Evolutionary conservation across 2,329 filamentous ascomycete species (phyloP), one percentile per base, ranked within the genome.

Genomic region (Pseudogymnoascus sp.): DNA sequence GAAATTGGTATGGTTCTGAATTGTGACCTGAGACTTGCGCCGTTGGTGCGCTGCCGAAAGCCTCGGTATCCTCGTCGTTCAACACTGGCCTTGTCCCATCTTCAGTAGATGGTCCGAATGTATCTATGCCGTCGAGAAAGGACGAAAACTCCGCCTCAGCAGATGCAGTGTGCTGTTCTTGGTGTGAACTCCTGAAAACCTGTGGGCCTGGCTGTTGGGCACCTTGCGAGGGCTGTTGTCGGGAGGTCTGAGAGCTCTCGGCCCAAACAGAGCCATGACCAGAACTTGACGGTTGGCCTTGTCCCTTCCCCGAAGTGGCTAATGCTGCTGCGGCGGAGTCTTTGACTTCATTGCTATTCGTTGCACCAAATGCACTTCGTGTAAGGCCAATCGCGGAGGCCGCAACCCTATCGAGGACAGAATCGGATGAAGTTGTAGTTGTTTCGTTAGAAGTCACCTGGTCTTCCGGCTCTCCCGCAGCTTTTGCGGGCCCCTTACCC

Each of bases 361-460:
- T 64, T 21, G 68, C 63, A 46, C 64, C 66, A 53, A 77, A 72
- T n/a, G 71, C 67, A 65, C 71, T 72, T 21, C 70, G 69, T 21
- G 74, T 66, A 31, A 78, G 71, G 0, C 71, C 69, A 11, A 68
- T 70, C 31, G 76, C 76, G 25, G 76, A 78, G 59, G 69, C 68
- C 62, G 67, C 64, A 56, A 74, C 65, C 62, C 70, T 65, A 42
- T 68, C 68, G 3, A 72, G 49, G 5, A 72, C 59, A 8, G 53
- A 64, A 28, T 64, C 34, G 14, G 69, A 69, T 16, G 64, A 56
- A 31, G 18, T 23, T 21, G 31, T 21, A 34, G n/a, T 56, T 37
- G 31, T 63, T 36, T 42, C 43, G 28, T 64, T 36, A 12, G 64
- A 36, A 60, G 40, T 18, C 23, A 63, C 64, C 40, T 63, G n/a